Evolutionary conservation across 495 filamentous ascomycete species (phyloP).

Genomic region (Daldinia caldariorum): DNA sequence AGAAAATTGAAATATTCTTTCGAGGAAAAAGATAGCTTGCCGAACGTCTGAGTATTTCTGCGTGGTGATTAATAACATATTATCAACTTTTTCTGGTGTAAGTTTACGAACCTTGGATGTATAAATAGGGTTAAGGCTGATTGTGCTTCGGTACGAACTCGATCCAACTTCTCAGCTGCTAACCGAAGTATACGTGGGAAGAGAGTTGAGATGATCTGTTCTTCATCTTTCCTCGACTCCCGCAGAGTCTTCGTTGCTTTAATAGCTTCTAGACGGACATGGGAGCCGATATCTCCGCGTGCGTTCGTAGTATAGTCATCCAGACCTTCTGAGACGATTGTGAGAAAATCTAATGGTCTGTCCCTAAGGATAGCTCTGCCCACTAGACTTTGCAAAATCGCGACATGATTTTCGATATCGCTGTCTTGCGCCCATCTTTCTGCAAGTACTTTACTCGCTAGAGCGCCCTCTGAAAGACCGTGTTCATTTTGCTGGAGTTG

Average conservation of each 20-base stretch:
- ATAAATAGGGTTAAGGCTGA: slow-evolving; percentile 53
- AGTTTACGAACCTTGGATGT: slow-evolving; percentile 46
- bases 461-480: slow-evolving; percentile 6
- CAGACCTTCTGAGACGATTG: slow-evolving; percentile 63
- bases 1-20: slow-evolving; percentile 61
- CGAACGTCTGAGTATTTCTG: slow-evolving; percentile 45
- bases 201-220: slow-evolving; percentile 42
- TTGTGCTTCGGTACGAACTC: slow-evolving; percentile 76
- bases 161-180: slow-evolving; percentile 87
- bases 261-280: slow-evolving; percentile 81
- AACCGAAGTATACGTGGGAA: slow-evolving; percentile 69
- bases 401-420: slow-evolving; percentile 67
- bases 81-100: not conserved
- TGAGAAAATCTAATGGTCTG: slow-evolving; percentile 48
- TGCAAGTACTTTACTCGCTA: slow-evolving; percentile 34
- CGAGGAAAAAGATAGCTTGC: slow-evolving; percentile 57
- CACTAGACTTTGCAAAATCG: slow-evolving; percentile 68
- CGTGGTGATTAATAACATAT: slow-evolving; percentile 20
- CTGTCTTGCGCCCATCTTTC: slow-evolving; percentile 56
- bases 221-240: slow-evolving; percentile 39
- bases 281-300: slow-evolving; percentile 87
- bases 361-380: slow-evolving; percentile 54
- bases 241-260: slow-evolving; percentile 63
- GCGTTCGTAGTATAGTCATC: slow-evolving; percentile 91
- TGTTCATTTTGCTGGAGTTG: slow-evolving; percentile 20